Percentiles rank a stretch among this genome's conserved stretches.
Conservation (phyloP, 2,329 filamentous ascomycete species). For the Paecilomyces fulvus region DNA sequence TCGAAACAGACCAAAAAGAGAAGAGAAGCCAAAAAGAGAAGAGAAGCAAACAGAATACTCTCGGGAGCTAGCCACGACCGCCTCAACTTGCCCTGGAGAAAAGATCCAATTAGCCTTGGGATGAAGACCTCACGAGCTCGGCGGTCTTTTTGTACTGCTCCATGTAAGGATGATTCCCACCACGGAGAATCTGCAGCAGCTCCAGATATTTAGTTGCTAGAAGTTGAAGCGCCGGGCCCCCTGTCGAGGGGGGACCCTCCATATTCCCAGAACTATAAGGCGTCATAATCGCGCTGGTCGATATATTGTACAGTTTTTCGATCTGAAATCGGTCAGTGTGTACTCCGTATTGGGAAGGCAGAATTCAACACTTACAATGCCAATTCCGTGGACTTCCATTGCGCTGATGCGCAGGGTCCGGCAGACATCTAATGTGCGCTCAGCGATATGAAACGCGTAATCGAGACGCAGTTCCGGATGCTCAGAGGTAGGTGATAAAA, state of each 20-base stretch:
- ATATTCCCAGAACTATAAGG: conserved; percentile 1
- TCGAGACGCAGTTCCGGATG: conserved; percentile 28
- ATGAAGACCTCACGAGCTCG: background rate
- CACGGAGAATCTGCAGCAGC: conserved; percentile 24
- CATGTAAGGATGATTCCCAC: conserved; percentile 28
- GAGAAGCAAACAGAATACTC: no score
- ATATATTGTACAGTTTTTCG: conserved; percentile 35
- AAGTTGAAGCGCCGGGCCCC: conserved; percentile 10
- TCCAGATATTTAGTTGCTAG: conserved; percentile 23
- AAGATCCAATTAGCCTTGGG: background rate
- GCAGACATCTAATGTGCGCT: conserved; percentile 27
- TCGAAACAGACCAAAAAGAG: no score
- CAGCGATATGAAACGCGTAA: conserved; percentile 28
- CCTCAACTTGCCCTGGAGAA: no score
- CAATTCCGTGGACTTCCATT: conserved; percentile 37
- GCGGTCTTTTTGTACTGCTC: conserved; percentile 18
- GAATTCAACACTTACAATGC: conserved; percentile 18
- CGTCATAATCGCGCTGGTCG: conserved; percentile 19
- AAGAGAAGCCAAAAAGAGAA: no score
- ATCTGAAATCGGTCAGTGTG: conserved; percentile 13
- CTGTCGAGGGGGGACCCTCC: conserved; percentile 10
- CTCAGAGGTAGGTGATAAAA: conserved; percentile 26
- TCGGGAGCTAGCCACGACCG: no score
- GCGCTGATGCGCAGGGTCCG: conserved; percentile 24
- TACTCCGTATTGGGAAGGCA: background rate